phyloP scores from a whole-genome alignment of 345 rosid species.

The Kernera saxatilis region DNA sequence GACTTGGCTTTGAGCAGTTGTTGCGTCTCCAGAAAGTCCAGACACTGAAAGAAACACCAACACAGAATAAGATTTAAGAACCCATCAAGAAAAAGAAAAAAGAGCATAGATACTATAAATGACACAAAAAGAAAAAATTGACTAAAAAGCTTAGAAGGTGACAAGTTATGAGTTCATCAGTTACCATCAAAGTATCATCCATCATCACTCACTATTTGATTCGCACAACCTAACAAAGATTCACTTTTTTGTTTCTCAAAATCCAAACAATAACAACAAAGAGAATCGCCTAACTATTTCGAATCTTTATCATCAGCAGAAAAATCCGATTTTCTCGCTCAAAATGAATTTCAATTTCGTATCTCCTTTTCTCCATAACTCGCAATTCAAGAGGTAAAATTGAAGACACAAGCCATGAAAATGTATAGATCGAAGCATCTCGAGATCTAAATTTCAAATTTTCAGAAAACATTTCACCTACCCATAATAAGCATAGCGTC shows the following conservation, averaged over 20 bases:
- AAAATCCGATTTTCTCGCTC: too few species aligned
- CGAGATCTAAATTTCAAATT: neutral
- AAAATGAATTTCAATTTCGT: neutral
- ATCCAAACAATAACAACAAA: neutral
- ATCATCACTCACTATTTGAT: neutral
- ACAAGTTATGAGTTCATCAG: neutral
- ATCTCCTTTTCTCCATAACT: neutral
- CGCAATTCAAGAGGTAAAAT: neutral
- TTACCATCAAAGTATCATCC: neutral
- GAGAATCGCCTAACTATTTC: too few species aligned
- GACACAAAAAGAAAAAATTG: neutral
- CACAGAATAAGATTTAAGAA: neutral
- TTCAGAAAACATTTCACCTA: conserved; percentile 16
- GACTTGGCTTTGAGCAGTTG: conserved; percentile 78
- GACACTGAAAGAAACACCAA: conserved; percentile 48
- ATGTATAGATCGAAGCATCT: neutral
- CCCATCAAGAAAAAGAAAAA: neutral
- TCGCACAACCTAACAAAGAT: conserved; percentile 2
- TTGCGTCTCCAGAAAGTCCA: conserved; percentile 67
- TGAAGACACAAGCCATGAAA: neutral
- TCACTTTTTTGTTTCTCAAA: neutral
- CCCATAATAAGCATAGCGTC: conserved; percentile 98
- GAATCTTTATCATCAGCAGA: too few species aligned
- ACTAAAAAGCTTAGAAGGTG: neutral
- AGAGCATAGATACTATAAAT: neutral